Percentiles rank a stretch among this genome's conserved stretches.
phyloP scores from a whole-genome alignment of 768 basidiomycete genomes.

The Lactarius hengduanensis region DNA sequence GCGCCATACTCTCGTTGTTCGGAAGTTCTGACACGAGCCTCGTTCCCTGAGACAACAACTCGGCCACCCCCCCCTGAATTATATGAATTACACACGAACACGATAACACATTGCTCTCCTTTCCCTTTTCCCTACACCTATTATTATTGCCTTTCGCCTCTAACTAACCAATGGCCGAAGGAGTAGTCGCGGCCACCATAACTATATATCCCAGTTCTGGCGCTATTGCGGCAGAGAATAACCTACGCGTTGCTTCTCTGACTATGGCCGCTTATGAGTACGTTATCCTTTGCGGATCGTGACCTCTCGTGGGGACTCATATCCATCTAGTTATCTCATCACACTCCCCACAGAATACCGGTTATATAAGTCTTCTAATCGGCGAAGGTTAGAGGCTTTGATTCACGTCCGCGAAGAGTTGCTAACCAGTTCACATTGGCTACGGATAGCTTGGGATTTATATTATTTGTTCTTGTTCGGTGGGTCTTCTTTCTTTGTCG shows the following conservation, averaged over 20 bases:
- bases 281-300: not conserved
- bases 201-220: not conserved
- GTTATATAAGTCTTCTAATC: conserved; percentile 15
- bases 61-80: not conserved
- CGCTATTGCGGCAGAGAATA: conserved; percentile 7
- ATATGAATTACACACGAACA: not conserved
- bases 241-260: conserved; percentile 26
- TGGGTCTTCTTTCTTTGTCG: not conserved
- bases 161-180: not conserved
- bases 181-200: not conserved
- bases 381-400: conserved; percentile 5
- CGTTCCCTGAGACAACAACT: not conserved
- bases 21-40: not conserved
- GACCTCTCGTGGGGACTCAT: not conserved
- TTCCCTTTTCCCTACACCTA: not conserved
- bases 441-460: conserved; percentile 15
- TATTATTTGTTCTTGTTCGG: conserved; percentile 27
- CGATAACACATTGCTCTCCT: not conserved
- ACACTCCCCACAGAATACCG: conserved; percentile 28
- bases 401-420: not conserved
- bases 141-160: not conserved
- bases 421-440: not conserved
- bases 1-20: too few relatives aligned
- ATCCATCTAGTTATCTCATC: conserved; percentile 18
- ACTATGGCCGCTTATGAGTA: conserved; percentile 28